Evolutionary conservation across 2,329 filamentous ascomycete species (phyloP).

Genomic region (Diaporthe aspalathi): DNA sequence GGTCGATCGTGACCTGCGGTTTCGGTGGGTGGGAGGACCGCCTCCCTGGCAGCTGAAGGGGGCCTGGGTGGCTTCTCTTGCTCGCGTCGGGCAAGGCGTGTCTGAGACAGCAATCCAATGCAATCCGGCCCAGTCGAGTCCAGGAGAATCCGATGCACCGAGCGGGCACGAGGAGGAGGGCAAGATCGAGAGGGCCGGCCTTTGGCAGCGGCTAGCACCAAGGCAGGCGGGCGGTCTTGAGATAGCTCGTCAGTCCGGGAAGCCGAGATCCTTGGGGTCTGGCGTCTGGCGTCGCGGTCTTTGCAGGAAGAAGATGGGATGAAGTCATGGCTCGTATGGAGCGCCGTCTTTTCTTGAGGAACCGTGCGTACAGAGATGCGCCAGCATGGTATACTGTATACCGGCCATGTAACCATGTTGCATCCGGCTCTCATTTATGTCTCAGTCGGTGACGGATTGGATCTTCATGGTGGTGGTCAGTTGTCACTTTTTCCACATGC

Average conservation of each 20-base stretch:
- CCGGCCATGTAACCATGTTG: constrained; percentile 15
- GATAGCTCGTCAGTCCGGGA: constrained; percentile 8
- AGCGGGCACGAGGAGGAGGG: not conserved
- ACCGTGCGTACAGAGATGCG: constrained; percentile 15
- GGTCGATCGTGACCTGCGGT: constrained; percentile 13
- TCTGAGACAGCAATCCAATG: constrained; percentile 34
- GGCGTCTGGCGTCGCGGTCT: constrained; percentile 21
- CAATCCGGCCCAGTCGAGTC: not conserved
- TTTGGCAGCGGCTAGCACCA: constrained; percentile 18
- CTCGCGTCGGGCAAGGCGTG: constrained; percentile 30
- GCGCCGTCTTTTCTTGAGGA: constrained; percentile 10
- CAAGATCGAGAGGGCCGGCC: not conserved
- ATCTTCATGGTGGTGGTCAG: not conserved
- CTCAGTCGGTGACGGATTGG: constrained; percentile 12
- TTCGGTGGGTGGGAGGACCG: not conserved
- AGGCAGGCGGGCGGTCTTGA: not conserved
- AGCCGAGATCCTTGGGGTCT: constrained; percentile 28
- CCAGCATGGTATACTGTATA: constrained; percentile 9
- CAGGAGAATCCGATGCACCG: not conserved
- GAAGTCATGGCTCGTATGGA: constrained; percentile 24
- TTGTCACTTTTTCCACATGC: constrained; percentile 22
- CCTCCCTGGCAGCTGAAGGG: constrained; percentile 10
- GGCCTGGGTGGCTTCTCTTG: not conserved
- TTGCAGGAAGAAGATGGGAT: constrained; percentile 18
- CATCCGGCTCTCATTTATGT: not conserved